phyloP scores from a whole-genome alignment of 2,329 filamentous ascomycete species.

The Arthrobotrys entomopaga region DNA sequence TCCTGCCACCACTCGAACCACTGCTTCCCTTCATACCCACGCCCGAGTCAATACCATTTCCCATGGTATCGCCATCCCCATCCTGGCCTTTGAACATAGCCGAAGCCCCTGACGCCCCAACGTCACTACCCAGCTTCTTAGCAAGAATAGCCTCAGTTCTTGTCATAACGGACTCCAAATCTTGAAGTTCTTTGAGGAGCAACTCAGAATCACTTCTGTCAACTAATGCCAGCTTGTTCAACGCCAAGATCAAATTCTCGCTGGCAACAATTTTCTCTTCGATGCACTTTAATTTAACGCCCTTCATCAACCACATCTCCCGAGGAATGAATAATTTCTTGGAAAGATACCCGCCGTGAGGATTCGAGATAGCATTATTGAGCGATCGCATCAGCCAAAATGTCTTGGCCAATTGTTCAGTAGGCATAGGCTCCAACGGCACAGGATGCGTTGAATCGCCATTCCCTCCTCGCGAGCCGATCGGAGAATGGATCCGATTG shows the following conservation, averaged over 20 bases:
- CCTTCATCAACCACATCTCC: slow-evolving; percentile 93
- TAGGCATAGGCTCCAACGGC: slow-evolving; percentile 89
- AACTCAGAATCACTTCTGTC: slow-evolving; percentile 92
- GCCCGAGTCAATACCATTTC: slow-evolving; percentile 59
- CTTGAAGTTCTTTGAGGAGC: slow-evolving; percentile 92
- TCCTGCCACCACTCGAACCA: slow-evolving; percentile 66
- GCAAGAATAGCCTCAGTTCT: slow-evolving; percentile 79
- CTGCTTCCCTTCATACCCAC: slow-evolving; percentile 63
- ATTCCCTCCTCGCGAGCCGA: slow-evolving; percentile 67
- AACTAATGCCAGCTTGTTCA: slow-evolving; percentile 82
- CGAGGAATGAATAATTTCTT: slow-evolving; percentile 90
- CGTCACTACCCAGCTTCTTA: slow-evolving; percentile 91
- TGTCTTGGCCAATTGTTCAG: slow-evolving; percentile 85
- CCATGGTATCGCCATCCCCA: slow-evolving; percentile 65
- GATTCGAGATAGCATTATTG: slow-evolving; percentile 90
- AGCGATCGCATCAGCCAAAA: slow-evolving; percentile 98
- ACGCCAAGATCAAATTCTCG: slow-evolving; percentile 86
- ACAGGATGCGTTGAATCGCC: slow-evolving; percentile 74
- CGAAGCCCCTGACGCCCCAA: slow-evolving; percentile 81
- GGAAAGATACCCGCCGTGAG: slow-evolving; percentile 89
- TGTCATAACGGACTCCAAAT: slow-evolving; percentile 84
- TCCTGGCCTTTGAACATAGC: slow-evolving; percentile 74
- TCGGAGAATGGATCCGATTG: slow-evolving; percentile 77
- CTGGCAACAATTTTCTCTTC: slow-evolving; percentile 95
- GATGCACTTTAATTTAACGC: slow-evolving; percentile 87